Conservation (phyloP, 2,329 filamentous ascomycete species). For the Epichloe aotearoae region DNA sequence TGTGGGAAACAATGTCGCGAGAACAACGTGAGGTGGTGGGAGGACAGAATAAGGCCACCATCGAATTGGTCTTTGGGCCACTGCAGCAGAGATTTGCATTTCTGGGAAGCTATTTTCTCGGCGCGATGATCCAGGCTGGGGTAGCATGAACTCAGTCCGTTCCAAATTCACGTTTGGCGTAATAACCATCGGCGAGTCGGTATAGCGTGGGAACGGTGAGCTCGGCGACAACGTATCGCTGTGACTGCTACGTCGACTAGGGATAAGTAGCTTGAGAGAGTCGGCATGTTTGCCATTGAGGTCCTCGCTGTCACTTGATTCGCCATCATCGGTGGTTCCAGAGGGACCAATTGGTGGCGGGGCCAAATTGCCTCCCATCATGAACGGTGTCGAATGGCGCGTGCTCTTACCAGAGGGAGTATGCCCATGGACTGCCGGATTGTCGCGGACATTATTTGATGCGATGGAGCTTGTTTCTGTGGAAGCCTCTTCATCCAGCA, state of each 20-base stretch:
- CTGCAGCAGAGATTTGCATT: conserved; percentile 25
- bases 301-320: background rate
- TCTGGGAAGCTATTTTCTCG: conserved; percentile 34
- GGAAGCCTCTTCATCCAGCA: background rate
- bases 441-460: background rate
- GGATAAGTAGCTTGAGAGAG: conserved; percentile 32
- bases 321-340: conserved; percentile 2
- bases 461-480: background rate
- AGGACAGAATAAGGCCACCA: conserved; percentile 77
- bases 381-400: conserved; percentile 17
- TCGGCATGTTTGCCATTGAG: conserved; percentile 8
- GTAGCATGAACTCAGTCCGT: conserved; percentile 42
- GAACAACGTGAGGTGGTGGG: conserved; percentile 57
- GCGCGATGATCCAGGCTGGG: conserved; percentile 23
- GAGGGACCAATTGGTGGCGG: conserved; percentile 23
- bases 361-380: conserved; percentile 27
- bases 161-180: conserved; percentile 27
- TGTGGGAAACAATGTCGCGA: conserved; percentile 74
- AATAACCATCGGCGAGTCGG: conserved; percentile 40
- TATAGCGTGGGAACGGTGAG: conserved; percentile 56
- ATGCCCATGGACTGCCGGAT: conserved; percentile 6
- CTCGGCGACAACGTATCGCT: conserved; percentile 35
- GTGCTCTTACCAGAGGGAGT: conserved; percentile 2
- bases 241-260: conserved; percentile 27
- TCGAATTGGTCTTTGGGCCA: conserved; percentile 32